Conservation (phyloP, 2,329 filamentous ascomycete species). For the Aspergillus fumigatus region DNA sequence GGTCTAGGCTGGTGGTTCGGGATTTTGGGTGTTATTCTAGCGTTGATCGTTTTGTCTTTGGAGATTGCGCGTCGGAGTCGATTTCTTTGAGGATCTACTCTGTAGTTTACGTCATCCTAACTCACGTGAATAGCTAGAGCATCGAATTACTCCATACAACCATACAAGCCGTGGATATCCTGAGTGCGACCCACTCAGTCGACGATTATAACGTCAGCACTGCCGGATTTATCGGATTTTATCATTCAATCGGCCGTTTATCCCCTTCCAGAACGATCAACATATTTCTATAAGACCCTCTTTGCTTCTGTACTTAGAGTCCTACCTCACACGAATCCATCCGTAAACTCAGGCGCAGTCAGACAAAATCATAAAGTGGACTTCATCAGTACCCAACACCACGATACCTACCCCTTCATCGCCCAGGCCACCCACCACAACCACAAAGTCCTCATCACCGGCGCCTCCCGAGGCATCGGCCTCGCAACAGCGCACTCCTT, state of each 20-base stretch:
- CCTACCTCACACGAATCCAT: not conserved
- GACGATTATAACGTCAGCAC: not conserved
- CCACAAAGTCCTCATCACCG: constrained; percentile 34
- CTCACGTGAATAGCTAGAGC: not conserved
- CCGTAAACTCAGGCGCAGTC: not conserved
- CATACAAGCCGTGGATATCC: too few relatives aligned
- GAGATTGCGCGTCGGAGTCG: not conserved
- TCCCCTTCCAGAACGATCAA: not conserved
- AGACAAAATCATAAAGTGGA: not conserved
- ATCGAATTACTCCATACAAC: too few relatives aligned
- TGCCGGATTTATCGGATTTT: not conserved
- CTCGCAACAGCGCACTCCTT: constrained; percentile 31
- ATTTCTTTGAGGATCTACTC: not conserved
- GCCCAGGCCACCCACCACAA: constrained; percentile 22
- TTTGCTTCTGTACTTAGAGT: not conserved
- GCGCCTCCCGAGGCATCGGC: constrained; percentile 34
- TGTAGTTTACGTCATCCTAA: not conserved
- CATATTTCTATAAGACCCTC: not conserved
- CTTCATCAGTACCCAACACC: constrained; percentile 12
- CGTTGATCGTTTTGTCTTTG: constrained; percentile 26
- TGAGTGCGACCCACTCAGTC: too few relatives aligned
- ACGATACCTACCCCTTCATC: constrained; percentile 32
- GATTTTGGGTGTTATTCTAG: constrained; percentile 41
- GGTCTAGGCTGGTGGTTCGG: constrained; percentile 45
- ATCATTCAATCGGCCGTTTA: not conserved